Percentiles rank a stretch among this genome's conserved stretches.
phyloP scores from a whole-genome alignment of 495 filamentous ascomycete genomes.

The Aspergillus nidulans region DNA sequence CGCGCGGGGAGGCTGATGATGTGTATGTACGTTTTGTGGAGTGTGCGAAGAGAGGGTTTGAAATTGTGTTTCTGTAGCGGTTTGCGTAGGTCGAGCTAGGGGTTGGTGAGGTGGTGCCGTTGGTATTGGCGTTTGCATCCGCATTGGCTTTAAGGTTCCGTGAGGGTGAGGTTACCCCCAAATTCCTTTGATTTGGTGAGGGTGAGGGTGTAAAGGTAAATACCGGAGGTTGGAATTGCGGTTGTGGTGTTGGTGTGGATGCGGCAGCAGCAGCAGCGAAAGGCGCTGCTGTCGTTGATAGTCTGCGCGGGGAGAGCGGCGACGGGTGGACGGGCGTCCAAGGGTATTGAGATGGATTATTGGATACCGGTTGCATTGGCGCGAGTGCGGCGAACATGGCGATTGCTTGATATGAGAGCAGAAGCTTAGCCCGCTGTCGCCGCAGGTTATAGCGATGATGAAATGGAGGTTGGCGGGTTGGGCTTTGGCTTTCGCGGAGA shows the following conservation, averaged over 20 bases:
- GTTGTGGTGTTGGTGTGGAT: slow-evolving; percentile 4
- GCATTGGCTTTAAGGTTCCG: slow-evolving; percentile 22
- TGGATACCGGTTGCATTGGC: slow-evolving; percentile 31
- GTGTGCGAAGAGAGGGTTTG: slow-evolving; percentile 5
- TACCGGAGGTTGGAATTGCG: neutral
- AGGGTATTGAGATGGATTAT: slow-evolving; percentile 38
- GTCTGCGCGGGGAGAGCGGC: slow-evolving; percentile 38
- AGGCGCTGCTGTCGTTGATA: slow-evolving; percentile 4
- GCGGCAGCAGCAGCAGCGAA: too few species aligned
- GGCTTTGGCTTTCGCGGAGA: neutral
- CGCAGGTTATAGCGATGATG: neutral
- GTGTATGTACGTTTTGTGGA: slow-evolving; percentile 6
- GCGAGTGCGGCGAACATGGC: slow-evolving; percentile 29
- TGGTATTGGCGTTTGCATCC: slow-evolving; percentile 3
- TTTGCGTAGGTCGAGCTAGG: neutral
- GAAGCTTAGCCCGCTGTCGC: too few species aligned
- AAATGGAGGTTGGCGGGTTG: neutral
- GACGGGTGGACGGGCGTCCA: slow-evolving; percentile 51
- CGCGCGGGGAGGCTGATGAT: slow-evolving; percentile 16
- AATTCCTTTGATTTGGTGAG: neutral
- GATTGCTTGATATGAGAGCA: neutral
- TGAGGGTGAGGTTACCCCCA: slow-evolving; percentile 4
- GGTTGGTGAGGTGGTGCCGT: neutral
- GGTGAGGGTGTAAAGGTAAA: slow-evolving; percentile 11
- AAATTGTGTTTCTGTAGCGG: slow-evolving; percentile 11